A percentile compares a stretch with the other conserved stretches of the same genome.
Conservation (phyloP, 371 early-diverging fungal genomes). For the Mucor velutinosus region DNA sequence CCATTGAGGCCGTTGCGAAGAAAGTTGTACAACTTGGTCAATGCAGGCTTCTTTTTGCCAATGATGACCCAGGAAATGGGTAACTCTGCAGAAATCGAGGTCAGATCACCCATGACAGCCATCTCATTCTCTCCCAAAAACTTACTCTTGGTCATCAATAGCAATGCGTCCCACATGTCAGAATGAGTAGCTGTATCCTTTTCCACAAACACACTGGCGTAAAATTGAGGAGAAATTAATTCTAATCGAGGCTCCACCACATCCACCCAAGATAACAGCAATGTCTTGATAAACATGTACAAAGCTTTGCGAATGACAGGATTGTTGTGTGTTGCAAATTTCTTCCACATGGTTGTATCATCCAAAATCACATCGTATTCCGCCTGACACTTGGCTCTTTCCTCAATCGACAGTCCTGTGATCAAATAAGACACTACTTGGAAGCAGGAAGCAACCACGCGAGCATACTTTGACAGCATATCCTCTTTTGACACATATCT, state of each 20-base stretch:
- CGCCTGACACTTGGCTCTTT: constrained; percentile 35
- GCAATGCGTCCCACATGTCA: constrained; percentile 66
- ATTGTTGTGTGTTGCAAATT: constrained; percentile 42
- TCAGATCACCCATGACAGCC: background rate
- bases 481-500: constrained; percentile 68
- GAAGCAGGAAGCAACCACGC: constrained; percentile 58
- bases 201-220: constrained; percentile 56
- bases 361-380: constrained; percentile 56
- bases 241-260: constrained; percentile 47
- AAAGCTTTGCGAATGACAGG: constrained; percentile 56
- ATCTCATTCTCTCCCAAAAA: too few species aligned
- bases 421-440: constrained; percentile 56
- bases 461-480: constrained; percentile 61
- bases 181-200: constrained; percentile 56
- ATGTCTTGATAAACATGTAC: constrained; percentile 46
- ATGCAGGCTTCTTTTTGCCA: constrained; percentile 64
- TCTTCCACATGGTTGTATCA: constrained; percentile 50
- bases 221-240: constrained; percentile 54
- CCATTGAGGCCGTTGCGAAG: constrained; percentile 70
- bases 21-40: constrained; percentile 66
- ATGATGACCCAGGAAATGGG: constrained; percentile 71
- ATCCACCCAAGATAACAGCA: constrained; percentile 40
- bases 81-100: constrained; percentile 37
- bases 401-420: constrained; percentile 40
- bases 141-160: constrained; percentile 69